Conservation (phyloP, 169 alveolate species). For the Plasmodium cynomolgi region DNA sequence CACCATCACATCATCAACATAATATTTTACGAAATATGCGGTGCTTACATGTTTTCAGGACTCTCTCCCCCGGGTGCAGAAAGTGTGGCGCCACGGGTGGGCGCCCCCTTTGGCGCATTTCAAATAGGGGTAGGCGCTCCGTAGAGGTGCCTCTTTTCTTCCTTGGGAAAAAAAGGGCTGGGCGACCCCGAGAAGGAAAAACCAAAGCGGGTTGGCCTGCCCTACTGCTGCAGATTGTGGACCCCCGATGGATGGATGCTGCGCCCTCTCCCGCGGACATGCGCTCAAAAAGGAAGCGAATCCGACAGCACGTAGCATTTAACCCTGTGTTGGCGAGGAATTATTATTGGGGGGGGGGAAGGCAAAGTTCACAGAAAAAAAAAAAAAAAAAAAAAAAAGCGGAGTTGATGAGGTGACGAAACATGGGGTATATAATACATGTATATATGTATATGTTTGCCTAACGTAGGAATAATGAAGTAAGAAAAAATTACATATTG, state of each 20-base stretch:
- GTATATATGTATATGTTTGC: background rate
- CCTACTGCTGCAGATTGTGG: background rate
- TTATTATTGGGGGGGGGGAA: background rate
- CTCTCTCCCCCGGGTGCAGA: background rate
- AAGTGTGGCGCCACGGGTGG: background rate
- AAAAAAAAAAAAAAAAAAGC: background rate
- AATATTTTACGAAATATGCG: background rate
- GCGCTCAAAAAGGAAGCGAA: background rate
- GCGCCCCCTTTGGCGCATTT: background rate
- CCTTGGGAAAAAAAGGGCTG: background rate
- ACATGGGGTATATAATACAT: background rate
- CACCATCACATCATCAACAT: too few relatives aligned
- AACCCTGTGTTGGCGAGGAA: background rate
- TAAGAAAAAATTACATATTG: background rate
- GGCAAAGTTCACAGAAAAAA: background rate
- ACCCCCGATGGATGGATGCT: background rate
- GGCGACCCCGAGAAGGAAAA: background rate
- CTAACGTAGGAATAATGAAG: background rate
- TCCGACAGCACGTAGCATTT: background rate
- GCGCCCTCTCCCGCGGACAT: background rate
- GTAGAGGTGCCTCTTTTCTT: background rate
- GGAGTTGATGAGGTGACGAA: background rate
- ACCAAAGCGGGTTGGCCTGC: too few relatives aligned
- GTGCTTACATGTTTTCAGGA: background rate
- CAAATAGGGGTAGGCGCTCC: background rate